These are phyloP conservation scores for Diplodia mutila DNA, from an alignment of 2,329 filamentous ascomycete species.

Conservation along the genomic window DNA sequence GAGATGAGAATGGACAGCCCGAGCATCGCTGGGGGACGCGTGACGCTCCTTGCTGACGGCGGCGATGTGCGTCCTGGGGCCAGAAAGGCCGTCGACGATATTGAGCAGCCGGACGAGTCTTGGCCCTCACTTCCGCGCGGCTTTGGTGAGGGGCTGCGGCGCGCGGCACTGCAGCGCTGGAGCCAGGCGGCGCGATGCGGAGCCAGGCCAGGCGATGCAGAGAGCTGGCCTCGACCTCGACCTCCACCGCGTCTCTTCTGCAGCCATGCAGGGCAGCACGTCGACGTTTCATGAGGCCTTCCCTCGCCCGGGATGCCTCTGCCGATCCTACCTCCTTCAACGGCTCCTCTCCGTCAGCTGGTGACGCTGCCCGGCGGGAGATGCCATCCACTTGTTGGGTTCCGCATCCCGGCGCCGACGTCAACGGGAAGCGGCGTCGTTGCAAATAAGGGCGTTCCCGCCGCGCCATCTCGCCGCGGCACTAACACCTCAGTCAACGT, in stretches of 20 bases:
- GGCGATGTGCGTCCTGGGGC: conserved; percentile 4
- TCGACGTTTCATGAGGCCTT: neutral
- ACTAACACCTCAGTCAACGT: neutral
- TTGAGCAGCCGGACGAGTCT: conserved; percentile 8
- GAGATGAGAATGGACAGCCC: neutral
- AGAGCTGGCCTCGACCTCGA: no score
- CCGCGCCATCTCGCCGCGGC: neutral
- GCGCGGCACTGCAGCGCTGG: neutral
- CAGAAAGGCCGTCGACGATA: conserved; percentile 1
- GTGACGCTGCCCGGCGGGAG: conserved; percentile 1
- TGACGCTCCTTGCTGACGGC: neutral
- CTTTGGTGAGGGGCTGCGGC: neutral
- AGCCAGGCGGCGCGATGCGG: neutral
- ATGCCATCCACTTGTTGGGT: neutral
- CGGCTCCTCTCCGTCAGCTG: neutral
- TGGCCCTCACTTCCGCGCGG: conserved; percentile 9
- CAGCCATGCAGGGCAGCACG: neutral
- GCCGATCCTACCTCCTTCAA: neutral
- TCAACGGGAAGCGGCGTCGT: neutral
- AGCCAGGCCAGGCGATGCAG: no score
- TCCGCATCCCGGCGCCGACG: conserved; percentile 4
- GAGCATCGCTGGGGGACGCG: conserved; percentile 7
- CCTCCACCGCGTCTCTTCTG: neutral
- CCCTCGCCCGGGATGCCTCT: neutral
- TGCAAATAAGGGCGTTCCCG: conserved; percentile 12